Evolutionary conservation across 352 stramenopile genomes (phyloP), one percentile per base, ranked within the genome.

Genomic region (Pythium brachiatum): DNA sequence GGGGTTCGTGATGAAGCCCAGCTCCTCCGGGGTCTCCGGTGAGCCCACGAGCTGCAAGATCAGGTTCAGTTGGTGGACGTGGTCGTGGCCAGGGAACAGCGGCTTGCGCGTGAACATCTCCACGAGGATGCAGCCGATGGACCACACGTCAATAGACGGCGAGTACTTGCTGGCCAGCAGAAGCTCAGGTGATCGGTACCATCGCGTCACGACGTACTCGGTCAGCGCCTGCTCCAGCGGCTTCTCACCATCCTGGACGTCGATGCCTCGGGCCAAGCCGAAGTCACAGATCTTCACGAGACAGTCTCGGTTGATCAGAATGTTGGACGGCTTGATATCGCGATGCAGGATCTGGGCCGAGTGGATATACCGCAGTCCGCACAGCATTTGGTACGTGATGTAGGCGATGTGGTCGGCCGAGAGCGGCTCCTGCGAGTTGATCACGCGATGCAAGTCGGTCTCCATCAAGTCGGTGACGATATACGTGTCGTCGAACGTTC

Each of bases 111-210:
- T 88, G 53, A 99, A 96, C 65, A 99, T 92, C 74, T 99, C 98
- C 12, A 93, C 97, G 59, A 99, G 89, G 63, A 99, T 99, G 73
- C 98, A 99, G 6, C 97, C 98, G 7, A 99, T 92, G 58, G 85
- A 92, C 95, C 95, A 99, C 9, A 98, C 70, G 70, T 99, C 96
- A 60, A 99, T 96, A 9, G 89, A 79, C 36, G 96, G 92, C 27
- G 89, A 90, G 74, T 99, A 99, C 38, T 97, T 82, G 70, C 96
- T 96, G 7, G 92, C 94, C 18, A 99, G 75, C 79, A 97, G 70
- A 29, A 98, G 81, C 68, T 98, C 93, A 13, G 92, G 94, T 12
- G 92, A 86, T n/a, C 91, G 81, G 64, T 98, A 98, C 93, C 93
- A 98, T 12, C 93, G 83, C 23, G 93, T 98, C 4, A 98, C 92